phyloP scores from a whole-genome alignment of 805 yeast genomes.

The Grigorovia jiainica region DNA sequence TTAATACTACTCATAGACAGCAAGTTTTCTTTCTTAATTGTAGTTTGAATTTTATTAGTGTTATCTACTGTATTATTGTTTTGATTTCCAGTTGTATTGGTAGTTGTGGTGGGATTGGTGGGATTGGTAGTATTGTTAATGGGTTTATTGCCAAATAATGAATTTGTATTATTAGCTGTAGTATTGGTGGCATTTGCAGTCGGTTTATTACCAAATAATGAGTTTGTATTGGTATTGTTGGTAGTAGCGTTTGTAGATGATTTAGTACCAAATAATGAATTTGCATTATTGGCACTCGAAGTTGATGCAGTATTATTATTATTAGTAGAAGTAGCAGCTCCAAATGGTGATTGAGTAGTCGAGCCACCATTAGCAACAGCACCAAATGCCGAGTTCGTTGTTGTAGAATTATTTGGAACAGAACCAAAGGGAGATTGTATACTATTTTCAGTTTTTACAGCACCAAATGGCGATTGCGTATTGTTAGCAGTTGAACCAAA shows the following conservation, averaged over 20 bases:
- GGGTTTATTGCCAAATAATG: conserved; percentile 2
- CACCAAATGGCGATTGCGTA: conserved; percentile 19
- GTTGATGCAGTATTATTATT: conserved; percentile 1
- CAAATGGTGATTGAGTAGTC: conserved; percentile 8
- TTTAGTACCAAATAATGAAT: conserved; percentile 5
- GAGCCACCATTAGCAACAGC: conserved; percentile 8
- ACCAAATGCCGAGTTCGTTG: conserved; percentile 3
- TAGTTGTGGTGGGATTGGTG: not conserved
- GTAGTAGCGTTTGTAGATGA: conserved; percentile 4
- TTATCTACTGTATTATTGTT: no score
- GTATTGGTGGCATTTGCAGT: not conserved
- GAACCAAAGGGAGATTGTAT: conserved; percentile 2
- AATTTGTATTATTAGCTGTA: conserved; percentile 11
- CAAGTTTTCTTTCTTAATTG: not conserved
- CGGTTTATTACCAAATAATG: conserved; percentile 8
- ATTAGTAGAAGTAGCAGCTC: conserved; percentile 1
- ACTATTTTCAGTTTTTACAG: not conserved
- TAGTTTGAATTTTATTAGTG: not conserved
- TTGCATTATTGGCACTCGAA: no score
- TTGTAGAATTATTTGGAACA: conserved; percentile 1
- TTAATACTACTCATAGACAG: conserved; percentile 32
- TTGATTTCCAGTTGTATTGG: not conserved
- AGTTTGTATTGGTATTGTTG: conserved; percentile 4
- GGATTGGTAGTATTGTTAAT: not conserved
- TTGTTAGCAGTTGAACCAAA: conserved; percentile 11